These are phyloP conservation scores for Setomelanomma holmii DNA, from an alignment of 2,329 filamentous ascomycete species.

Conservation along the genomic window DNA sequence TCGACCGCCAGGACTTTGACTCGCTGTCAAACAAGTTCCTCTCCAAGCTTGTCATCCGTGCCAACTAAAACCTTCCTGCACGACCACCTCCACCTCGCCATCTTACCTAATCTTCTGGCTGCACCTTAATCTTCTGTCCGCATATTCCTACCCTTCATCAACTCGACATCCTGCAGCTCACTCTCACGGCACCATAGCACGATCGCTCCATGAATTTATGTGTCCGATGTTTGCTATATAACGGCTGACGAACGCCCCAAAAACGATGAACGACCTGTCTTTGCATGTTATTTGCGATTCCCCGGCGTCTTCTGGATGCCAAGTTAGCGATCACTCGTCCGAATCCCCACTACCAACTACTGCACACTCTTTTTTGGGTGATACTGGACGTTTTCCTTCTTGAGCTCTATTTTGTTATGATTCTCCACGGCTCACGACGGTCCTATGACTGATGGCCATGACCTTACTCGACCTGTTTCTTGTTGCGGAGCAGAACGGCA, in stretches of 20 bases:
- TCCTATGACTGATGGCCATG: constrained; percentile 33
- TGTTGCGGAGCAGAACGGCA: constrained; percentile 14
- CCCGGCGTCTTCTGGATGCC: constrained; percentile 45
- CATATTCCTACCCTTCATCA: constrained; percentile 33
- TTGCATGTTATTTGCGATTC: constrained; percentile 45
- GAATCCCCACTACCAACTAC: constrained; percentile 36
- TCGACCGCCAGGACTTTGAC: constrained; percentile 92
- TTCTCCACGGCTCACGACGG: constrained; percentile 38
- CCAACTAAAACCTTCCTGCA: constrained; percentile 66
- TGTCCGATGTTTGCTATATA: constrained; percentile 38
- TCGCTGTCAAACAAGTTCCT: constrained; percentile 96
- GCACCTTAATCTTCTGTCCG: constrained; percentile 22
- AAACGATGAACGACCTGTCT: constrained; percentile 42
- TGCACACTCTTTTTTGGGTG: constrained; percentile 35
- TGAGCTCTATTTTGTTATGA: constrained; percentile 26
- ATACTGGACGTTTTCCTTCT: constrained; percentile 30
- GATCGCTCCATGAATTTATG: constrained; percentile 32
- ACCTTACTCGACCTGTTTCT: constrained; percentile 15
- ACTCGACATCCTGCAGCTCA: constrained; percentile 32
- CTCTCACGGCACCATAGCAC: constrained; percentile 30
- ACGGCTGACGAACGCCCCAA: constrained; percentile 44
- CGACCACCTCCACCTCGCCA: constrained; percentile 12
- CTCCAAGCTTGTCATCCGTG: constrained; percentile 93
- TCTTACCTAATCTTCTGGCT: constrained; percentile 25
- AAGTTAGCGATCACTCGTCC: constrained; percentile 37